Percentiles rank a stretch among this genome's conserved stretches.
These are phyloP conservation scores for Boletus tylopilopsis DNA, from an alignment of 768 basidiomycete genomes.

Conservation along the genomic window DNA sequence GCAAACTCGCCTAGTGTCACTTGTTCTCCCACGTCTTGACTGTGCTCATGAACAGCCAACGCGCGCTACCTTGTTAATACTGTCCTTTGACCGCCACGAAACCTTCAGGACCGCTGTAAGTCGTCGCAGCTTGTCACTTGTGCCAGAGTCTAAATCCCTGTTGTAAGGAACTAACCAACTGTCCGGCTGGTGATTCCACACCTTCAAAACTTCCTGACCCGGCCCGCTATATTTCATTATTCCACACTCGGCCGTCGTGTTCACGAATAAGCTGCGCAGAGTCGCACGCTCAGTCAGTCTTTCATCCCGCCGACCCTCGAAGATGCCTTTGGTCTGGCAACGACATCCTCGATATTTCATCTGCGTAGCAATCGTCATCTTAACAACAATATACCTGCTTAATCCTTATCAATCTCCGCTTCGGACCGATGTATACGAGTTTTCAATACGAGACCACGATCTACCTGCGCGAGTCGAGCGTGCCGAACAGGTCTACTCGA, in stretches of 20 bases:
- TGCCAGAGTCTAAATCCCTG: no score
- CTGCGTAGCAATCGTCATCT: conserved; percentile 38
- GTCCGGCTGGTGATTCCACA: neutral
- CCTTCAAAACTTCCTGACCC: conserved; percentile 11
- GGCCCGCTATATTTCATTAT: conserved; percentile 11
- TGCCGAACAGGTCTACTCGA: conserved; percentile 45
- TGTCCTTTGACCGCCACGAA: conserved; percentile 1
- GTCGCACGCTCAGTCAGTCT: conserved; percentile 6
- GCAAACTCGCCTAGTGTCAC: neutral
- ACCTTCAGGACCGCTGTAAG: conserved; percentile 13
- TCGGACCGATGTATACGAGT: conserved; percentile 20
- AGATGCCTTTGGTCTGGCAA: conserved; percentile 32
- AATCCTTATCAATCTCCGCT: conserved; percentile 32
- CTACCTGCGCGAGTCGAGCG: conserved; percentile 40
- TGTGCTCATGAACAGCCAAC: conserved; percentile 17
- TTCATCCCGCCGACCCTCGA: conserved; percentile 1
- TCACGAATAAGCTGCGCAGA: conserved; percentile 6
- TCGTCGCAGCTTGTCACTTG: neutral
- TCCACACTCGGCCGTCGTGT: conserved; percentile 3
- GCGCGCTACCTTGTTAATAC: conserved; percentile 5
- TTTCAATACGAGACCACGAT: conserved; percentile 29
- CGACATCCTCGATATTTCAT: conserved; percentile 54
- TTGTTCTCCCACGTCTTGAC: conserved; percentile 20
- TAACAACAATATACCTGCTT: conserved; percentile 47
- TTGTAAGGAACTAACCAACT: conserved; percentile 3